phyloP scores from a whole-genome alignment of 2,329 filamentous ascomycete species.

The Colletotrichum salicis region DNA sequence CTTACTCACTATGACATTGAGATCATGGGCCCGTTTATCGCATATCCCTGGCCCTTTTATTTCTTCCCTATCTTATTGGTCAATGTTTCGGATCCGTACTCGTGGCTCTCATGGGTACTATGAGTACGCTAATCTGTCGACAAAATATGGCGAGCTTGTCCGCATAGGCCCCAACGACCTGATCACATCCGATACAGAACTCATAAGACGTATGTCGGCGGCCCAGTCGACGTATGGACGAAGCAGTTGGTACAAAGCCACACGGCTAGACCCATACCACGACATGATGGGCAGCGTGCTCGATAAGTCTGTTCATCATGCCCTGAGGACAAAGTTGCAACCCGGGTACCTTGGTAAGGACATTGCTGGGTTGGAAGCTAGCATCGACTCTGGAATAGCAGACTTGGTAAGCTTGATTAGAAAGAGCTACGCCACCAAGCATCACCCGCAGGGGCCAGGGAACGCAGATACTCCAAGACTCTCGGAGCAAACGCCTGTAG shows the following conservation, averaged over 20 bases:
- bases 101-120: constrained; percentile 3
- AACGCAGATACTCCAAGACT: neutral
- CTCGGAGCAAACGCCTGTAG: constrained; percentile 9
- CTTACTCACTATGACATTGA: neutral
- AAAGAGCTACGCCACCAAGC: neutral
- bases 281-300: constrained; percentile 39
- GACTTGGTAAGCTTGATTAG: constrained; percentile 29
- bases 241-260: constrained; percentile 57
- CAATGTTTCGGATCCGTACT: constrained; percentile 12
- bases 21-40: constrained; percentile 15
- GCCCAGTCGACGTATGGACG: constrained; percentile 50
- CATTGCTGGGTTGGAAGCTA: constrained; percentile 32
- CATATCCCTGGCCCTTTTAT: constrained; percentile 17
- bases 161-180: constrained; percentile 56
- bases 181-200: constrained; percentile 49
- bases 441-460: neutral
- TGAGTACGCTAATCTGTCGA: constrained; percentile 7
- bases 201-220: constrained; percentile 50
- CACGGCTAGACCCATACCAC: constrained; percentile 58
- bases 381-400: constrained; percentile 29
- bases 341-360: constrained; percentile 36
- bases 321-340: constrained; percentile 29
- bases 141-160: constrained; percentile 40
- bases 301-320: constrained; percentile 34
- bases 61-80: constrained; percentile 20